Evolutionary conservation across 108 stramenopile species (phyloP).

Genomic region (Hondaea fermentalgiana): DNA sequence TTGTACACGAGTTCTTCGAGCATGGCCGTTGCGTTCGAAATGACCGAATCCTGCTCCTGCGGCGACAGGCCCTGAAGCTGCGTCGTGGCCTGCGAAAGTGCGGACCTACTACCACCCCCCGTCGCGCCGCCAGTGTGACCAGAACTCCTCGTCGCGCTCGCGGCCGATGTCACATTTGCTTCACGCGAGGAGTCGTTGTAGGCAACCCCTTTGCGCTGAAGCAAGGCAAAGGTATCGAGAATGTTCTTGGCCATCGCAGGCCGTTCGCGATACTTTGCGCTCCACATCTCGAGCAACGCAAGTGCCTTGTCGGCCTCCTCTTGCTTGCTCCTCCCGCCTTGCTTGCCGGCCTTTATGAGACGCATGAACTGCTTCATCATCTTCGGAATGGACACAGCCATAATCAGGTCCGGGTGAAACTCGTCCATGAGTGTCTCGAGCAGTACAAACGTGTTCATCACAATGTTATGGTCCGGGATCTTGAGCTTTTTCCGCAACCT

Average conservation of each 20-base stretch:
- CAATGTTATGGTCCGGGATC: neutral
- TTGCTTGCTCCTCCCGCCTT: neutral
- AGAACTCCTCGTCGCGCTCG: too few relatives aligned
- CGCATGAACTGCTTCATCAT: neutral
- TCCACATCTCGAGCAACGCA: neutral
- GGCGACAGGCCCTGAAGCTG: neutral
- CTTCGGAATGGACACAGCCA: neutral
- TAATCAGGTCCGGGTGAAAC: neutral
- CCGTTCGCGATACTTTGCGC: neutral
- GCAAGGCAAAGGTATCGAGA: neutral
- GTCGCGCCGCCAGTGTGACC: too few relatives aligned
- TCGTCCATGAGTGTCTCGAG: neutral
- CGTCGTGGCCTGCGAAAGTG: neutral
- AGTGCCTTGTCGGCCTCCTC: neutral
- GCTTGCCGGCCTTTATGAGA: neutral
- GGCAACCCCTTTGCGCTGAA: neutral
- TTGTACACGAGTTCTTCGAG: neutral
- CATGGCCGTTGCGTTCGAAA: neutral
- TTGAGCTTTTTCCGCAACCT: constrained; percentile 9
- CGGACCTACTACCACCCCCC: too few relatives aligned
- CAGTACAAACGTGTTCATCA: neutral
- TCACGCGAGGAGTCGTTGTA: neutral
- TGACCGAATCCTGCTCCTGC: neutral
- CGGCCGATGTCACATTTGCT: too few relatives aligned
- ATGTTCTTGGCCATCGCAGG: neutral